Evolutionary conservation across 176 grass and related monocot genomes (phyloP).

Genomic region (Metroxylon sagu): DNA sequence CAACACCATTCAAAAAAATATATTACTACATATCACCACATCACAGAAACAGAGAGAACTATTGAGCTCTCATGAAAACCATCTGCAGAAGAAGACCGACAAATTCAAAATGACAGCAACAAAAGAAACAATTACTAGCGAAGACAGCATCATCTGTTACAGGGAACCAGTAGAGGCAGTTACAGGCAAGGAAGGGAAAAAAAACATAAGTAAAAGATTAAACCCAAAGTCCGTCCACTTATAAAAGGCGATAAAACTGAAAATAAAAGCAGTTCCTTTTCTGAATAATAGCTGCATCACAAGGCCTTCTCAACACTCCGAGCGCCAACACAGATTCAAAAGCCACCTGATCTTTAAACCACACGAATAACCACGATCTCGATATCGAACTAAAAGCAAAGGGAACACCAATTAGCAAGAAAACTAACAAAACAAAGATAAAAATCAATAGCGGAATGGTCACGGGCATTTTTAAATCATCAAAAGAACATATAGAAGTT

Average conservation of each 20-base stretch:
- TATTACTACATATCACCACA: no score
- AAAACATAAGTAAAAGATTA: background rate
- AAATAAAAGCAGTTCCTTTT: background rate
- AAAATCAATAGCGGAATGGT: conserved; percentile 12
- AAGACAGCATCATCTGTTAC: background rate
- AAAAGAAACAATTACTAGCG: background rate
- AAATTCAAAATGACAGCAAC: background rate
- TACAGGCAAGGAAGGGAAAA: background rate
- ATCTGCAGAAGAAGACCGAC: background rate
- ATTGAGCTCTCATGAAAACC: background rate
- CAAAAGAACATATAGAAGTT: background rate
- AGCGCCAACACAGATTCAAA: conserved; percentile 75
- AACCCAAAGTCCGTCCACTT: background rate
- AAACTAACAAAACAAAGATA: conserved; percentile 15
- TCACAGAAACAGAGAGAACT: no score
- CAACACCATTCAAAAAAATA: no score
- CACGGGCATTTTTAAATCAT: conserved; percentile 6
- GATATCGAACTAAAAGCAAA: conserved; percentile 67
- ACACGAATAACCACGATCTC: conserved; percentile 69
- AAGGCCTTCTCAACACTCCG: conserved; percentile 65
- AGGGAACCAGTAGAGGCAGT: background rate
- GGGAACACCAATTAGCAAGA: conserved; percentile 42
- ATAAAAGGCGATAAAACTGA: no score
- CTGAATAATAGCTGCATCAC: conserved; percentile 50
- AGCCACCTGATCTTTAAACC: conserved; percentile 80